Evolutionary conservation across 2,329 filamentous ascomycete species (phyloP).

Genomic region (Grosmannia huntii): DNA sequence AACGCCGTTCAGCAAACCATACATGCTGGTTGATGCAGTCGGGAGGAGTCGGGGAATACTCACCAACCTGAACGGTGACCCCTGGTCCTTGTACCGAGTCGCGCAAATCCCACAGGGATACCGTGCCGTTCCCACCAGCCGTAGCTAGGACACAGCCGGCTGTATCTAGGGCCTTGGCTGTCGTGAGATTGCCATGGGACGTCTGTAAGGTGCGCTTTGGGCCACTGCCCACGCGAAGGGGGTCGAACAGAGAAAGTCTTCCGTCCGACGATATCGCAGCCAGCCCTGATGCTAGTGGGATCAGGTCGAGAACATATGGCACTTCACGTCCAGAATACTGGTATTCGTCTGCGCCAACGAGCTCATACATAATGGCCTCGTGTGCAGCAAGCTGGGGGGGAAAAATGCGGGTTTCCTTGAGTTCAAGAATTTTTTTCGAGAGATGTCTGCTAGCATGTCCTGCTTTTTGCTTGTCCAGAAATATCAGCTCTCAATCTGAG

Average conservation of each 20-base stretch:
- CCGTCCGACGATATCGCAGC: slow-evolving; percentile 59
- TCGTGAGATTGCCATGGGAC: slow-evolving; percentile 50
- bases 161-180: slow-evolving; percentile 42
- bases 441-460: too few species aligned
- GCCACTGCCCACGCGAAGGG: slow-evolving; percentile 38
- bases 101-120: slow-evolving; percentile 55
- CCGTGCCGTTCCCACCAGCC: slow-evolving; percentile 56
- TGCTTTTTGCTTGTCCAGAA: background rate
- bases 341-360: slow-evolving; percentile 26
- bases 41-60: background rate
- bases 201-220: slow-evolving; percentile 35
- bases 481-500: background rate
- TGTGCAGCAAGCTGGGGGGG: too few species aligned
- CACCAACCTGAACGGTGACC: slow-evolving; percentile 30
- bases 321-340: slow-evolving; percentile 25
- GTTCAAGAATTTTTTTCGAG: too few species aligned
- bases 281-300: slow-evolving; percentile 36
- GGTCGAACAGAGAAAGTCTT: slow-evolving; percentile 52
- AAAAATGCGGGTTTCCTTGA: too few species aligned
- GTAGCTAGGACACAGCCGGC: slow-evolving; percentile 47
- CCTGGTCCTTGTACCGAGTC: slow-evolving; percentile 22
- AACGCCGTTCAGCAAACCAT: slow-evolving; percentile 8
- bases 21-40: background rate
- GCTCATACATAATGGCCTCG: slow-evolving; percentile 25
- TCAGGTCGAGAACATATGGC: slow-evolving; percentile 44